phyloP scores from a whole-genome alignment of 352 stramenopile species.

The Pythium myriotylum region DNA sequence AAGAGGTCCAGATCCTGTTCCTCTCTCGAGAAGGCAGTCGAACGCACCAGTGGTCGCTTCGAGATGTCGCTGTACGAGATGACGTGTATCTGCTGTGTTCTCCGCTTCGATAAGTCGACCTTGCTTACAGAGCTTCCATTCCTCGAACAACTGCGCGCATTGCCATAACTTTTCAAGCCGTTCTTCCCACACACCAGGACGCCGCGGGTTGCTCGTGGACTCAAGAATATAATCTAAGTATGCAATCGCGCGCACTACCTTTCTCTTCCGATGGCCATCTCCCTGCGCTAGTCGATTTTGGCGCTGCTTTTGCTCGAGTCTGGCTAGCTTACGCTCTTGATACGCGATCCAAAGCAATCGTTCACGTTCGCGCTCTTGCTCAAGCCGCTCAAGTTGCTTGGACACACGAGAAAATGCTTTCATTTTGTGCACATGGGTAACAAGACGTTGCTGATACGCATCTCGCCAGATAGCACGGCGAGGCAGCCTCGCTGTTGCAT shows the following conservation, averaged over 20 bases:
- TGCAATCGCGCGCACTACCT: constrained; percentile 53
- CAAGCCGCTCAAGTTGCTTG: constrained; percentile 43
- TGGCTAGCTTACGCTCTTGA: constrained; percentile 52
- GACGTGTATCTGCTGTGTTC: constrained; percentile 45
- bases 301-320: constrained; percentile 45
- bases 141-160: constrained; percentile 69
- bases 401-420: constrained; percentile 45
- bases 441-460: constrained; percentile 54
- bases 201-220: constrained; percentile 40
- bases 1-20: constrained; percentile 34
- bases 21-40: constrained; percentile 44
- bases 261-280: constrained; percentile 38
- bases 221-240: constrained; percentile 72
- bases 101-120: constrained; percentile 69
- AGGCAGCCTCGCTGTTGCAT: constrained; percentile 37
- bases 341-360: constrained; percentile 49
- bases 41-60: constrained; percentile 53
- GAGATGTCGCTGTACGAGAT: constrained; percentile 56
- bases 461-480: constrained; percentile 44
- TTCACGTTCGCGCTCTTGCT: constrained; percentile 57
- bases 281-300: constrained; percentile 39
- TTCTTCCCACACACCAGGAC: constrained; percentile 38
- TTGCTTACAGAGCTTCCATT: constrained; percentile 75
- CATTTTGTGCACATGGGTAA: constrained; percentile 59
- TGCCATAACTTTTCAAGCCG: constrained; percentile 76